Evolutionary conservation across 1,284 basidiomycete genomes (phyloP).

Genomic region (Jaminaea rosea): DNA sequence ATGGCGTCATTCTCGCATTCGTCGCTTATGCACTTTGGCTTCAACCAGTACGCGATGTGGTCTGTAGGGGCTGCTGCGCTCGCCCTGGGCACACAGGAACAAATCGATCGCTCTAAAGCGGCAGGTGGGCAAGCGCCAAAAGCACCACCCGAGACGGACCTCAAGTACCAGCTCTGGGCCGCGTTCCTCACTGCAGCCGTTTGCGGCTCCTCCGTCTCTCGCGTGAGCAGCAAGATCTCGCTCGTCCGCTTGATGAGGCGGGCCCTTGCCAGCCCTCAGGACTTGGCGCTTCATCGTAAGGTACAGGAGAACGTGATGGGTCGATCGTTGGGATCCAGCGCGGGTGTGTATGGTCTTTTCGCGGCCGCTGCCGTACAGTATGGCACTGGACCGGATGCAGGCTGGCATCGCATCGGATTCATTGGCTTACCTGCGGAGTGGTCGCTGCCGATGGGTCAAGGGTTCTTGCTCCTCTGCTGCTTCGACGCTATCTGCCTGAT

Average conservation of each 20-base stretch:
- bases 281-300: too few relatives aligned
- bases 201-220: background rate
- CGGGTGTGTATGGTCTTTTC: background rate
- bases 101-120: too few relatives aligned
- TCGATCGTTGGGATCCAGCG: background rate
- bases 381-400: too few relatives aligned
- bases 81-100: too few relatives aligned
- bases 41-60: background rate
- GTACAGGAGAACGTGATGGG: background rate
- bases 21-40: background rate
- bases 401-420: too few relatives aligned
- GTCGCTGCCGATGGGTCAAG: background rate
- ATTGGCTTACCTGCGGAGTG: background rate
- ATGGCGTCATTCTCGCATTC: background rate
- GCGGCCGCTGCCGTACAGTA: too few relatives aligned
- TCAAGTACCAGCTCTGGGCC: background rate
- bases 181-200: background rate
- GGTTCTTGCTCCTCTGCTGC: background rate
- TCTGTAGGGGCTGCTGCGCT: background rate
- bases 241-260: background rate
- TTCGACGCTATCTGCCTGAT: background rate
- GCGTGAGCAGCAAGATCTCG: background rate
- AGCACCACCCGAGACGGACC: background rate
- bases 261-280: too few relatives aligned
- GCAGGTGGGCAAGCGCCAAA: too few relatives aligned